These are phyloP conservation scores for Pythium diclinum DNA, from an alignment of 352 stramenopile genomes.

Conservation along the genomic window DNA sequence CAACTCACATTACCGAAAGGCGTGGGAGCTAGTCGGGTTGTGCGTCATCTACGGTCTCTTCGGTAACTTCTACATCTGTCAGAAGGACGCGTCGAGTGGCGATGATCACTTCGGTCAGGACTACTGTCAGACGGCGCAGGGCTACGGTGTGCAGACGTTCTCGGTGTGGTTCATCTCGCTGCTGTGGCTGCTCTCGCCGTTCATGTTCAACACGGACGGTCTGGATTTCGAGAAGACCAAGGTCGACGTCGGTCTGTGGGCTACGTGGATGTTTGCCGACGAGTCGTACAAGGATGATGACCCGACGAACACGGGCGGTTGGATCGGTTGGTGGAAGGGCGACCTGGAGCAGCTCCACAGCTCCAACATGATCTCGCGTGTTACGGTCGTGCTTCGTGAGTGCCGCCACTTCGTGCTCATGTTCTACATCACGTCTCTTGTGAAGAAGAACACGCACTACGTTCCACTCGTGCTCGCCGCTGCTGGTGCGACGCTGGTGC, in stretches of 20 bases:
- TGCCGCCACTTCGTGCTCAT: constrained; percentile 78
- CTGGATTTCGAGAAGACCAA: constrained; percentile 85
- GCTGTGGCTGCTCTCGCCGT: constrained; percentile 74
- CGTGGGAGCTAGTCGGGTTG: constrained; percentile 70
- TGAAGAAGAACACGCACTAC: constrained; percentile 44
- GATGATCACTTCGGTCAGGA: constrained; percentile 39
- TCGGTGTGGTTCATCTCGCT: constrained; percentile 75
- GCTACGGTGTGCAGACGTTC: constrained; percentile 79
- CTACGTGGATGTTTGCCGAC: constrained; percentile 78
- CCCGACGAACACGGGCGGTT: constrained; percentile 44
- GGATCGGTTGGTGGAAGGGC: constrained; percentile 83
- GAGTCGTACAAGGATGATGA: constrained; percentile 66
- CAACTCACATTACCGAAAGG: constrained; percentile 71
- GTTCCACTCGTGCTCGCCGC: constrained; percentile 57
- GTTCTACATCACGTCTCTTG: constrained; percentile 80
- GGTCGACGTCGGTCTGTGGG: constrained; percentile 65
- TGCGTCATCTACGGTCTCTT: constrained; percentile 74
- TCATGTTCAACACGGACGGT: constrained; percentile 84
- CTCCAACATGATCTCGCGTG: constrained; percentile 57
- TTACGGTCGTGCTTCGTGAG: constrained; percentile 77
- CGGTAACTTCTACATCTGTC: constrained; percentile 62
- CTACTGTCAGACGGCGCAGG: constrained; percentile 70
- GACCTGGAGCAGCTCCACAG: constrained; percentile 74
- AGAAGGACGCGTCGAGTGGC: constrained; percentile 34
- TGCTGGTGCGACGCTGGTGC: constrained; percentile 46